These are phyloP conservation scores for Fusarium compactum DNA, from an alignment of 2,329 filamentous ascomycete genomes.

Conservation along the genomic window DNA sequence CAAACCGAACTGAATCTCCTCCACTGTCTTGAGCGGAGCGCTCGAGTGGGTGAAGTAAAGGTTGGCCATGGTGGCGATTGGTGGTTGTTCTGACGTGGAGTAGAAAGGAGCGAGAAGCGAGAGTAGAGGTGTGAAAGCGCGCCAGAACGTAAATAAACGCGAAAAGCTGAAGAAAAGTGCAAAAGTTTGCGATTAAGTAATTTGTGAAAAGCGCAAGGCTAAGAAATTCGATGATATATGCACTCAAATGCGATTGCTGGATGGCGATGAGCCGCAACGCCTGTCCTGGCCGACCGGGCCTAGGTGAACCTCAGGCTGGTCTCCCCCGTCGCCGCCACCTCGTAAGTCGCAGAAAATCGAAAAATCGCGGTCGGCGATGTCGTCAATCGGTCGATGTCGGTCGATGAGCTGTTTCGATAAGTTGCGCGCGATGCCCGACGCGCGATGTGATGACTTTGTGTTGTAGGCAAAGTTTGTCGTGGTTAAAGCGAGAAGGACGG, in stretches of 20 bases:
- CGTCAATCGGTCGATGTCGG: constrained; percentile 47
- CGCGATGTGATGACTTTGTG: constrained; percentile 63
- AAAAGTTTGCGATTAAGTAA: constrained; percentile 37
- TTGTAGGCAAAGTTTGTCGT: constrained; percentile 57
- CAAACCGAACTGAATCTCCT: constrained; percentile 99
- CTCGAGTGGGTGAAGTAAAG: constrained; percentile 90
- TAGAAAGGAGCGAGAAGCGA: constrained; percentile 46
- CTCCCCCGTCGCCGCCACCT: constrained; percentile 61
- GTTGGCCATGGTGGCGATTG: constrained; percentile 83
- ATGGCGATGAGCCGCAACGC: constrained; percentile 59
- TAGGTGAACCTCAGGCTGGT: constrained; percentile 60
- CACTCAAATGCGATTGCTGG: constrained; percentile 51
- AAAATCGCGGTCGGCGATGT: constrained; percentile 55
- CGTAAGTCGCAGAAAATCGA: constrained; percentile 53
- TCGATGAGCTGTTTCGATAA: constrained; percentile 45
- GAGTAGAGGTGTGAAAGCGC: constrained; percentile 41
- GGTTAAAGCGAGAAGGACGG: constrained; percentile 56
- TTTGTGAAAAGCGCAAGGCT: constrained; percentile 43
- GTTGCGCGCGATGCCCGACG: constrained; percentile 63
- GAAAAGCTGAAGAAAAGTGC: constrained; percentile 44
- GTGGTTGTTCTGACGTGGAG: constrained; percentile 42
- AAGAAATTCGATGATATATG: constrained; percentile 51
- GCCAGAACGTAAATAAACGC: constrained; percentile 43
- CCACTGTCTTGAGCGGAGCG: constrained; percentile 95
- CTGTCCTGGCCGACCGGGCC: constrained; percentile 59